phyloP scores from a whole-genome alignment of 371 early-diverging fungal species.

The Mucor ambiguus region DNA sequence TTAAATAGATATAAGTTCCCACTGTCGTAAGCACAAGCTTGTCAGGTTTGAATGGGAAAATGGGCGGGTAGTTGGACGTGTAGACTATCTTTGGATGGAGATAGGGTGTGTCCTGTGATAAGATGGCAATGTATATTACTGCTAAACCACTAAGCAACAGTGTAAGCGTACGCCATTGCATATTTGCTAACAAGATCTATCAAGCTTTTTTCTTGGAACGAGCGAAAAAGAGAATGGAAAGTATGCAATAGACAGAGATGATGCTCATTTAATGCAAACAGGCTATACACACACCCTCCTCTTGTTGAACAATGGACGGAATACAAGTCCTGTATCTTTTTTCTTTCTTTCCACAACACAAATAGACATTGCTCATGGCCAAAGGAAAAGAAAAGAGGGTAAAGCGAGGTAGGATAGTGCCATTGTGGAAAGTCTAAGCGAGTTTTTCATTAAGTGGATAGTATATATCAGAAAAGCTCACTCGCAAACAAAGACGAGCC shows the following conservation, averaged over 20 bases:
- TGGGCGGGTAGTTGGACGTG: conserved; percentile 17
- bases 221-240: not conserved
- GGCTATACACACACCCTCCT: not conserved
- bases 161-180: conserved; percentile 52
- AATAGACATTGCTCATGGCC: not conserved
- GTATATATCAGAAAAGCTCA: conserved; percentile 5
- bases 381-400: conserved; percentile 8
- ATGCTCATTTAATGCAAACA: not conserved
- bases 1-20: conserved; percentile 35
- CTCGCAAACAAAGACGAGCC: conserved; percentile 10
- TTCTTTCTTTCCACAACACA: not conserved
- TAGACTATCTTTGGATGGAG: conserved; percentile 40
- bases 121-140: conserved; percentile 39
- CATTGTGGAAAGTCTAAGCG: not conserved
- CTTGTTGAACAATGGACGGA: not conserved
- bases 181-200: conserved; percentile 11
- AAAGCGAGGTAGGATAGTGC: not conserved
- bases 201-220: not conserved
- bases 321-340: not conserved
- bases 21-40: conserved; percentile 30
- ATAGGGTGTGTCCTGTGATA: conserved; percentile 42
- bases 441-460: not conserved
- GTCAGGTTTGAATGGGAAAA: conserved; percentile 23
- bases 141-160: conserved; percentile 36
- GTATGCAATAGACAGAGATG: not conserved